Base-by-base conservation (phyloP, 164 flowering plant species). In the Euptelea pleiosperma region DNA sequence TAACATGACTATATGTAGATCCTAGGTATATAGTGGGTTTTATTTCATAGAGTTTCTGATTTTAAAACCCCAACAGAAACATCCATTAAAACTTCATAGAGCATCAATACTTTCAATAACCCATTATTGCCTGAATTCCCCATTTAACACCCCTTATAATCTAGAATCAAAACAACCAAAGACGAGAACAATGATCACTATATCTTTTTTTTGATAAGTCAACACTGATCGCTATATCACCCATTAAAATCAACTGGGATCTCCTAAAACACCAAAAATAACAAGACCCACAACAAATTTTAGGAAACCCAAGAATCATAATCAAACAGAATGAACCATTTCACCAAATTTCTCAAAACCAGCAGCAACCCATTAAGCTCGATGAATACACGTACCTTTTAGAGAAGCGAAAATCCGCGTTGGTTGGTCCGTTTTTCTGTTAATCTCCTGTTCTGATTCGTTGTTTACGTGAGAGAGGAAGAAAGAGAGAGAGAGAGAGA, bases 381-480 rank as follows among this genome's bases (percentile, higher is more conserved):
- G 10, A 50, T 29, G 5, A 29, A 30, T 10, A 50, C 12, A 50
- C 54, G n/a, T 50, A 50, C 54, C 54, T 50, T n/a, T n/a, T 51
- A 21, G 33, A 31, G 34, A 18, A 29, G 41, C 41, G 41, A 8
- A 8, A 51, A 28, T 11, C 25, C 5, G 16, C 55, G 55, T 30
- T 31, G 2, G 48, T 4, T 42, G 7, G 8, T 18, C 22, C 16
- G 7, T 18, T 18, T 4, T 15, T 43, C n/a, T n/a, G n/a, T n/a
- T n/a, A n/a, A n/a, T n/a, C n/a, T 6, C 18, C 21, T 8, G 15
- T 0, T 21, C 21, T 44, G 48, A 10, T 44, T 44, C 16, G 45
- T 42, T 42, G 24, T 18, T 42, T 1, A 19, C 8, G 26, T 19
- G 48, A 44, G 28, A 44, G 29, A 44, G 48, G 21, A 12, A 21